Percentiles rank a stretch among this genome's conserved stretches.
phyloP scores from a whole-genome alignment of 441 rosid genomes.

The Pelargonium myrrhifolium region DNA sequence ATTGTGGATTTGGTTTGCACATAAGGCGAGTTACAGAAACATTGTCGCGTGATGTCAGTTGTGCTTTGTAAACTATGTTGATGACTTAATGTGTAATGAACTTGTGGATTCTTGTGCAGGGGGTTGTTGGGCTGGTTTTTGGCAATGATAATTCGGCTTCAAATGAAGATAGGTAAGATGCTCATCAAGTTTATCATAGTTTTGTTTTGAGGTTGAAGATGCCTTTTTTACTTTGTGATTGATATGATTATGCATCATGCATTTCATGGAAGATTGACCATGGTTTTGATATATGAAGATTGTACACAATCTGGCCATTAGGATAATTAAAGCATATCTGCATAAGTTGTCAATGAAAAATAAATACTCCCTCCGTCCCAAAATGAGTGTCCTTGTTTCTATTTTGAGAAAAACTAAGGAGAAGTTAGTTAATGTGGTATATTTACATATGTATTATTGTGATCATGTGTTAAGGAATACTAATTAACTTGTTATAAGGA shows the following conservation, averaged over 20 bases:
- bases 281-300: neutral
- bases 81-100: neutral
- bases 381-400: no score
- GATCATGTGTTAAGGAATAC: no score
- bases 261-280: neutral
- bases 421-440: no score
- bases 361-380: no score
- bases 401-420: no score
- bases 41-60: neutral
- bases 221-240: neutral
- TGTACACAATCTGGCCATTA: neutral
- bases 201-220: neutral
- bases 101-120: constrained; percentile 39
- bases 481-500: no score
- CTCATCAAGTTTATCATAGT: neutral
- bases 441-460: no score
- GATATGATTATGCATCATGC: neutral
- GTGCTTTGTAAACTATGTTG: neutral
- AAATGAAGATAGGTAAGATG: constrained; percentile 61
- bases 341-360: neutral
- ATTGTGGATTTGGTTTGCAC: neutral
- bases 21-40: constrained; percentile 14
- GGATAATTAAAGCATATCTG: neutral
- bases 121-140: constrained; percentile 86
- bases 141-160: constrained; percentile 79